Conservation (phyloP, 2,329 filamentous ascomycete species). For the Bipolaris victoriae region DNA sequence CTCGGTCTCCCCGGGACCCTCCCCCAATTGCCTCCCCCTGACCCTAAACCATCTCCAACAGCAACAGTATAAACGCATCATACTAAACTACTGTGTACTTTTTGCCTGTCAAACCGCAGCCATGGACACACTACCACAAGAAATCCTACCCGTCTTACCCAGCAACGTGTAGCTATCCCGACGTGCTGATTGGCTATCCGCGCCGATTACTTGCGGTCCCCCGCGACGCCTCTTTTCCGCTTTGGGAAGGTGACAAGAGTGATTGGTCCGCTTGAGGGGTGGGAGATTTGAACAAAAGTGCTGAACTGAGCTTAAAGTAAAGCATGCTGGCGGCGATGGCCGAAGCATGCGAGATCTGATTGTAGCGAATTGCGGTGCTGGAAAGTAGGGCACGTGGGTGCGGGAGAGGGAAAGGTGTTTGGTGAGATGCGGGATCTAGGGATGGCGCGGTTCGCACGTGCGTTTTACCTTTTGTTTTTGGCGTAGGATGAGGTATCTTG, state of each 20-base stretch:
- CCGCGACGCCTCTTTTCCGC: conserved; percentile 6
- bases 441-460: no score
- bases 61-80: no score
- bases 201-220: conserved; percentile 1
- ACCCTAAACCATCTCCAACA: no score
- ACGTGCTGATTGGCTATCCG: conserved; percentile 5
- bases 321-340: conserved; percentile 7
- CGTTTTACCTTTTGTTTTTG: no score
- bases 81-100: no score
- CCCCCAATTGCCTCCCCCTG: no score
- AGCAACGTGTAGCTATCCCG: conserved; percentile 4
- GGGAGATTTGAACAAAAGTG: conserved; percentile 3
- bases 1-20: no score
- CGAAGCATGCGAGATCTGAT: background rate
- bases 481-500: no score
- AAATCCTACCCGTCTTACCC: no score
- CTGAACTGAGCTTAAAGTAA: background rate
- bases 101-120: no score
- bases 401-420: background rate
- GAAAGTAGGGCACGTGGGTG: conserved; percentile 6
- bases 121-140: no score
- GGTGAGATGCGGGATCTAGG: no score
- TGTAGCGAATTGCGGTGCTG: background rate
- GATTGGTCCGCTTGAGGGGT: conserved; percentile 2
- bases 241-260: conserved; percentile 16